Evolutionary conservation across 371 early-diverging fungal genomes (phyloP).

Genomic region (Thermomucor indicae-seudaticae): DNA sequence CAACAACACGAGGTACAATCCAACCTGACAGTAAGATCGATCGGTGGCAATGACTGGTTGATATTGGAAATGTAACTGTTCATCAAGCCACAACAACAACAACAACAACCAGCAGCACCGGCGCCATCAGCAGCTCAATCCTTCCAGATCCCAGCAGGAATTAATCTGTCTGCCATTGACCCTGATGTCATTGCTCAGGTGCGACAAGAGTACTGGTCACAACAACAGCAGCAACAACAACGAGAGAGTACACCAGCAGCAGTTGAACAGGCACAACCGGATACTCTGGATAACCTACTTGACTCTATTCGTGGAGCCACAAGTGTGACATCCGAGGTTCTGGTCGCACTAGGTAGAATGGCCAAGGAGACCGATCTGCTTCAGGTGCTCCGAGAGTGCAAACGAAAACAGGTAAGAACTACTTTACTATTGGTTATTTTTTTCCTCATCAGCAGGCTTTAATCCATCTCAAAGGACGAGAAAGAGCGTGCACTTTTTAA

Average conservation of each 20-base stretch:
- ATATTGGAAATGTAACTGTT: background rate
- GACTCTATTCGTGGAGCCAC: constrained; percentile 20
- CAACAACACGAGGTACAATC: background rate
- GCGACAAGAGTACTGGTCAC: constrained; percentile 26
- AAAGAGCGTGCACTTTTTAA: constrained; percentile 30
- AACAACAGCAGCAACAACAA: background rate
- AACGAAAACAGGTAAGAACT: constrained; percentile 27
- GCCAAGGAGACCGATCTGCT: constrained; percentile 31
- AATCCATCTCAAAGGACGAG: constrained; percentile 13
- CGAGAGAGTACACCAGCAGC: background rate
- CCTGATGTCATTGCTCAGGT: constrained; percentile 36
- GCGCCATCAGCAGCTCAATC: background rate
- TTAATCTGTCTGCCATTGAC: constrained; percentile 27
- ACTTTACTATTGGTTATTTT: too few species aligned
- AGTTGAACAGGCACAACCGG: background rate
- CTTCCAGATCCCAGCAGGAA: constrained; percentile 6
- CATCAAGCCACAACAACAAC: background rate
- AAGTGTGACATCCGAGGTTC: constrained; percentile 34
- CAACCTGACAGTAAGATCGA: background rate
- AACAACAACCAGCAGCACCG: background rate
- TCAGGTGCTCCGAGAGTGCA: constrained; percentile 20
- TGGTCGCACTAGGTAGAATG: constrained; percentile 24
- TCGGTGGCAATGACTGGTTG: background rate
- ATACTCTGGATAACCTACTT: constrained; percentile 11
- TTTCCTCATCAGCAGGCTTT: too few species aligned